These are phyloP conservation scores for Trichoderma lentiforme DNA, from an alignment of 2,329 filamentous ascomycete species.

Conservation along the genomic window DNA sequence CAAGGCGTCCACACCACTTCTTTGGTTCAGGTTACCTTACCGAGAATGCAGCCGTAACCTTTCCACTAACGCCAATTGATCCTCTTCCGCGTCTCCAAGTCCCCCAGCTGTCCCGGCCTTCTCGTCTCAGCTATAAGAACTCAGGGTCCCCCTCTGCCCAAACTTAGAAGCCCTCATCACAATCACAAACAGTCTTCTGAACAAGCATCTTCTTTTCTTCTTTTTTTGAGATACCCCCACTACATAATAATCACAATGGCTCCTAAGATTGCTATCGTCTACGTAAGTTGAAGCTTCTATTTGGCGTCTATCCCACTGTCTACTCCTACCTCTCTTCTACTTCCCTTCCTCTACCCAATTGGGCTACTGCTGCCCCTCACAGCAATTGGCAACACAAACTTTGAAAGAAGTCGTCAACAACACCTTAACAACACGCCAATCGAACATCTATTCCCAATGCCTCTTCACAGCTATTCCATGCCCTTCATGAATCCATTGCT, in stretches of 20 bases:
- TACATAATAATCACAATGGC: slow-evolving; percentile 59
- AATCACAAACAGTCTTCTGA: background rate
- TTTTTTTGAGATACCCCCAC: slow-evolving; percentile 13
- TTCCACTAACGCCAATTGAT: slow-evolving; percentile 9
- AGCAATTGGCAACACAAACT: background rate
- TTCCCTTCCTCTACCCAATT: background rate
- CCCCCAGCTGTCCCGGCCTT: background rate
- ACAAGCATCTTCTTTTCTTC: slow-evolving; percentile 7
- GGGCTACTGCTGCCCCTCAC: background rate
- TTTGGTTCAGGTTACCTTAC: background rate
- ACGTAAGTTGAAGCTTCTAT: slow-evolving; percentile 53
- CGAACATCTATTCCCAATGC: background rate
- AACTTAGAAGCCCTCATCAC: slow-evolving; percentile 11
- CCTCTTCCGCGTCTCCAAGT: background rate
- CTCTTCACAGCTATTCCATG: background rate
- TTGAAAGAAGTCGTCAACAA: background rate
- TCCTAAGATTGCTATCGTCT: slow-evolving; percentile 89
- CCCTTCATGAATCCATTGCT: background rate
- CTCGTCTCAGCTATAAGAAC: slow-evolving; percentile 25
- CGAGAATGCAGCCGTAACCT: background rate
- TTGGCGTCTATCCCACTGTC: background rate
- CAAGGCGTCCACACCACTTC: background rate
- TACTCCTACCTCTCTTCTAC: background rate
- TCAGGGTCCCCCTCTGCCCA: slow-evolving; percentile 12
- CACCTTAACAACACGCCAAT: background rate